These are phyloP conservation scores for Linderniella brevidens DNA, from an alignment of 257 asterid genomes.

Conservation along the genomic window DNA sequence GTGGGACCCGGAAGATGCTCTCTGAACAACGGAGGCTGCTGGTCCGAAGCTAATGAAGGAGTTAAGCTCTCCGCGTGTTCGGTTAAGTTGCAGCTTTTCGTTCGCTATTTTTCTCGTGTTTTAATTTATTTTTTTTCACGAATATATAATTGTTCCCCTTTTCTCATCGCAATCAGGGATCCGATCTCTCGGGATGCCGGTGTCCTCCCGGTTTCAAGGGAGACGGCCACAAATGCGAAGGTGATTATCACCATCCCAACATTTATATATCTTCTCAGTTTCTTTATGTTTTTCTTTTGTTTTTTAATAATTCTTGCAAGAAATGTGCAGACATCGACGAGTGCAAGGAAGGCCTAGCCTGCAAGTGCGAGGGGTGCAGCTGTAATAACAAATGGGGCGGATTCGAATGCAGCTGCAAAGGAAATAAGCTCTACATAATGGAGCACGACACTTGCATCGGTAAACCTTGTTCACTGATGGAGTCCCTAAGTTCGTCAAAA, in stretches of 20 bases:
- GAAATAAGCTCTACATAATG: slow-evolving; percentile 51
- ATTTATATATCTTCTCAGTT: neutral
- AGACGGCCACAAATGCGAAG: slow-evolving; percentile 73
- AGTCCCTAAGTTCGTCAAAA: neutral
- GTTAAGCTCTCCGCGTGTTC: slow-evolving; percentile 54
- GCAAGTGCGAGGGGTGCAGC: slow-evolving; percentile 75
- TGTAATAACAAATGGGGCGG: slow-evolving; percentile 87
- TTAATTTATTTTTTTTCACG: neutral
- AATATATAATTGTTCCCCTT: neutral
- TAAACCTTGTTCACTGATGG: slow-evolving; percentile 6
- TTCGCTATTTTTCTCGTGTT: neutral
- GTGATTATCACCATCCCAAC: slow-evolving; percentile 6
- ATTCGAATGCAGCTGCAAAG: slow-evolving; percentile 48
- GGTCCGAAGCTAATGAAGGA: slow-evolving; percentile 52
- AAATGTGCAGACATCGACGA: slow-evolving; percentile 51
- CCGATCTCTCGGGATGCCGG: slow-evolving; percentile 49
- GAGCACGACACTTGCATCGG: slow-evolving; percentile 87
- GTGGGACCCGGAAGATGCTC: slow-evolving; percentile 87
- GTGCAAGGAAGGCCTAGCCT: slow-evolving; percentile 50
- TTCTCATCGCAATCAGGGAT: slow-evolving; percentile 24
- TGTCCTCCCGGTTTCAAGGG: slow-evolving; percentile 76
- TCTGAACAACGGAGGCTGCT: slow-evolving; percentile 66
- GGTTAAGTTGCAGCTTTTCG: slow-evolving; percentile 22
- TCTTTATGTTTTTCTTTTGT: too few relatives aligned
- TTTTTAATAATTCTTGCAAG: neutral